These are phyloP conservation scores for Aspergillus sp. DNA, from an alignment of 2,329 filamentous ascomycete genomes.

Conservation along the genomic window DNA sequence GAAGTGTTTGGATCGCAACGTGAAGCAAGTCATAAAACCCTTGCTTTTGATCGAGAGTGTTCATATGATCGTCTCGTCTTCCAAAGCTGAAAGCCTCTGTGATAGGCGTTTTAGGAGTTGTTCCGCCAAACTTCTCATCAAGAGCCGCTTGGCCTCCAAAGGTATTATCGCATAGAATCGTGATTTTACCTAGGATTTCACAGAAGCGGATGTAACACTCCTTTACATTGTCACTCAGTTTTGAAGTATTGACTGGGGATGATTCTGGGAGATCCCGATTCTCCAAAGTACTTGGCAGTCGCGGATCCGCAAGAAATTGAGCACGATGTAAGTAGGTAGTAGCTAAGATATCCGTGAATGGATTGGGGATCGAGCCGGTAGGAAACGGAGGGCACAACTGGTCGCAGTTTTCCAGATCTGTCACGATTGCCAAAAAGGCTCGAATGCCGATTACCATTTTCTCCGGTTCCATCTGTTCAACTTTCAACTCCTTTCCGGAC, in stretches of 20 bases:
- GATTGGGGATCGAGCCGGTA: constrained; percentile 47
- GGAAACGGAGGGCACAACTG: constrained; percentile 78
- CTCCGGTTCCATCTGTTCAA: constrained; percentile 92
- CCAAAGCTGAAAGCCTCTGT: constrained; percentile 89
- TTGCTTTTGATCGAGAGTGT: constrained; percentile 75
- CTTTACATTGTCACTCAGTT: constrained; percentile 69
- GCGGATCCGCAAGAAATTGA: constrained; percentile 32
- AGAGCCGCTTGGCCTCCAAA: constrained; percentile 94
- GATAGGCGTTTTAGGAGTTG: constrained; percentile 89
- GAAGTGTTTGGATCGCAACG: constrained; percentile 90
- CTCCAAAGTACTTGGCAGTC: constrained; percentile 20
- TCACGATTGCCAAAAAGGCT: constrained; percentile 88
- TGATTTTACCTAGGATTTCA: constrained; percentile 91
- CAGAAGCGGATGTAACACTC: constrained; percentile 90
- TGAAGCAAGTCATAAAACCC: constrained; percentile 93
- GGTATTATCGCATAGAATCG: constrained; percentile 90
- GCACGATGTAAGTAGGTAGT: constrained; percentile 32
- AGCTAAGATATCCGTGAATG: constrained; percentile 31
- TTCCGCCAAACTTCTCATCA: constrained; percentile 88
- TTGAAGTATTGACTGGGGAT: constrained; percentile 54
- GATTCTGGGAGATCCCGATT: constrained; percentile 26
- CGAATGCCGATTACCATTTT: constrained; percentile 96
- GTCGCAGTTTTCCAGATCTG: constrained; percentile 82
- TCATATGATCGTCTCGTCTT: constrained; percentile 72
- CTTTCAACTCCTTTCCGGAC: constrained; percentile 69